Evolutionary conservation across 441 rosid genomes (phyloP).

Genomic region (Arabidopsis lyrata): DNA sequence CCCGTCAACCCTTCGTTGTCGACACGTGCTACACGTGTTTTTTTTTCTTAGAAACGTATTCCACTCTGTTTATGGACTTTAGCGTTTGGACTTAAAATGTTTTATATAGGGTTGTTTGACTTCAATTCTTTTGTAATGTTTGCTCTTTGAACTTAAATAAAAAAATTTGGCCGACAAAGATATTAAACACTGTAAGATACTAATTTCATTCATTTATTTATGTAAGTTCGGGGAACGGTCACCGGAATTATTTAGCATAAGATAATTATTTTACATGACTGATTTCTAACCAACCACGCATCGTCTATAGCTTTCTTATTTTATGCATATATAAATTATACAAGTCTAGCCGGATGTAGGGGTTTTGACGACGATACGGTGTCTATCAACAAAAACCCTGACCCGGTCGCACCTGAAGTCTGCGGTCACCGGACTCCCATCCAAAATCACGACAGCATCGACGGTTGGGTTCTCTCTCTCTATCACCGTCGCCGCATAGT

Average conservation of each 20-base stretch:
- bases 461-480: constrained; percentile 52
- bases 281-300: neutral
- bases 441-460: constrained; percentile 45
- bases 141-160: too few species aligned
- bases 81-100: too few species aligned
- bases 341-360: constrained; percentile 35
- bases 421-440: constrained; percentile 47
- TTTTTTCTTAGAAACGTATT: too few species aligned
- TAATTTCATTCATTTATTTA: neutral
- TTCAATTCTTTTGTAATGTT: too few species aligned
- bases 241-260: constrained; percentile 12
- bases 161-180: too few species aligned
- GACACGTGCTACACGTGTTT: too few species aligned
- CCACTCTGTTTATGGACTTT: too few species aligned
- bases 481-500: constrained; percentile 51
- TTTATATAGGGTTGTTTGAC: too few species aligned
- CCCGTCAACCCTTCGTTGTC: too few species aligned
- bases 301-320: neutral
- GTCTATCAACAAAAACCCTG: constrained; percentile 49
- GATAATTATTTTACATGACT: neutral
- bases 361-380: constrained; percentile 42
- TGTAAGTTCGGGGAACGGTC: neutral
- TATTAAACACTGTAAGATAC: too few species aligned
- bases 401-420: constrained; percentile 60
- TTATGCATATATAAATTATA: neutral